These are phyloP conservation scores for Dinochytrium kinnereticum DNA, from an alignment of 371 early-diverging fungal genomes.

Conservation along the genomic window DNA sequence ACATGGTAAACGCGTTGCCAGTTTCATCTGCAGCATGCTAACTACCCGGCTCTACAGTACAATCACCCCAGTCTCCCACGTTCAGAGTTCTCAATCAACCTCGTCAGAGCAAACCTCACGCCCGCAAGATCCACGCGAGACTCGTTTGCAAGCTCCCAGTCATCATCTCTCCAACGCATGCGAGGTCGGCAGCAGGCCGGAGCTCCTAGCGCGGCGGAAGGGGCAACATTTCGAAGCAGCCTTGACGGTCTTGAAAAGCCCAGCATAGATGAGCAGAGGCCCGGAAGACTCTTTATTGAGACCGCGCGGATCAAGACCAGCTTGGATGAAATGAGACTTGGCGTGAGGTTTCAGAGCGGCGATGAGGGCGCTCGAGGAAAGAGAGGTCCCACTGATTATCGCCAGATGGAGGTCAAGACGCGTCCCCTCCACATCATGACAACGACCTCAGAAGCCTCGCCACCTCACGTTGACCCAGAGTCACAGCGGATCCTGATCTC, in stretches of 20 bases:
- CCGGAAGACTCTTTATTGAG: no score
- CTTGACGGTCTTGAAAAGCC: no score
- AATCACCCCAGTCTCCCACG: background rate
- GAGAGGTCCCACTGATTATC: no score
- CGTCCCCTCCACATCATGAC: no score
- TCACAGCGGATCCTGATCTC: background rate
- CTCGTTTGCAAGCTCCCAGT: slow-evolving; percentile 1
- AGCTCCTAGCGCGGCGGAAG: background rate
- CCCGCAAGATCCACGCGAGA: background rate
- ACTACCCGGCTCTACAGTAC: background rate
- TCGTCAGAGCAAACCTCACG: background rate
- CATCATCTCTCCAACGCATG: background rate
- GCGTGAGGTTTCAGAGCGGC: no score
- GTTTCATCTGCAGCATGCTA: background rate
- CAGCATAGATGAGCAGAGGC: no score
- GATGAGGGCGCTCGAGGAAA: no score
- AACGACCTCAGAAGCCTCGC: no score
- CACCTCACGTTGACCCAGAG: no score
- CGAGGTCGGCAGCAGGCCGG: background rate
- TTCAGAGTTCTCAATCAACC: slow-evolving; percentile 12
- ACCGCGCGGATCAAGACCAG: no score
- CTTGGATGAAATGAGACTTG: no score
- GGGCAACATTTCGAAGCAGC: background rate
- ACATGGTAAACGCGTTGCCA: background rate
- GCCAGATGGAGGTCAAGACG: background rate